Evolutionary conservation across 1,284 basidiomycete species (phyloP), one percentile per base, ranked within the genome.

Genomic region (Trametes sp.): DNA sequence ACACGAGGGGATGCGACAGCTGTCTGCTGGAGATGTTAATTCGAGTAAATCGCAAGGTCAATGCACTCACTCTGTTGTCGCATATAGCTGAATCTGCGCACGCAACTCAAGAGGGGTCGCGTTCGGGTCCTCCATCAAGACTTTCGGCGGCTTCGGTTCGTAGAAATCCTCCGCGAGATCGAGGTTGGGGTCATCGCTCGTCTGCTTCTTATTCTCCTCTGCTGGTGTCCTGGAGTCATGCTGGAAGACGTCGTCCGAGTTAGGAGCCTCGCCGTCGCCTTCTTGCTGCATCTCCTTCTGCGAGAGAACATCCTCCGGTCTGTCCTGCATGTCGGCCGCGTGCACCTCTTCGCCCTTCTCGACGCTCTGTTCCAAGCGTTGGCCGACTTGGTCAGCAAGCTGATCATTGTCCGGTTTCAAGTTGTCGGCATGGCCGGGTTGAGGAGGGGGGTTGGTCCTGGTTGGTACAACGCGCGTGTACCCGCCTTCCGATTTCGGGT

Each of bases 61-160:
- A 71, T 13, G 14, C 19, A 21, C 48, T 14, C 13, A 86, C 86
- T 87, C 85, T 54, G 91, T 95, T 4, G 90, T 89, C 0, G 92
- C 92, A 75, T 95, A 95, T 10, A 92, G 78, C 74, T 96, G 94
- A 31, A 95, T 93, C 71, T 96, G 93, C 0, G 84, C 81, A 23
- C 75, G 78, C 33, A 87, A 62, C 65, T 87, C 84, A 42, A 87
- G 71, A 2, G 85, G 84, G 1, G 73, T 71, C 4, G 75, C 74
- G 19, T 79, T 69, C 0, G 81, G 77, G 72, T 86, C 75, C 21
- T 83, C 75, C 85, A 87, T 87, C 31, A 85, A 74, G 1, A 88
- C 81, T 69, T 85, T 86, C 2, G 85, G 84, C 4, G 85, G 85
- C 63, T 82, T 84, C 0, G 86, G 84, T 65, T 86, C 82, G 81